These are phyloP conservation scores for Castanea crenata DNA, from an alignment of 306 rosid species.

Conservation along the genomic window DNA sequence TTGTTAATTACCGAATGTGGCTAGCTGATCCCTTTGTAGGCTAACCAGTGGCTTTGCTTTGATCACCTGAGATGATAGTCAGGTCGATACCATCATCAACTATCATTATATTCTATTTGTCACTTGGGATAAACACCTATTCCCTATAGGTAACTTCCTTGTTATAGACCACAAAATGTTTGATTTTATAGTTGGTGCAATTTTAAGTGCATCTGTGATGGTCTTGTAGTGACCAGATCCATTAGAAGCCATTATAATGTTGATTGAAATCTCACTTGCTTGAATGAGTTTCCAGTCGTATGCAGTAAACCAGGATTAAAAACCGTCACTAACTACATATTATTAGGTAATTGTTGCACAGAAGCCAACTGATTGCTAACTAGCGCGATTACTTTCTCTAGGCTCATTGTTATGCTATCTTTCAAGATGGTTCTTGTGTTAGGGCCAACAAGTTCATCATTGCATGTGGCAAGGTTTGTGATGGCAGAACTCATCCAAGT, in stretches of 20 bases:
- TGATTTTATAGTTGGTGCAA: neutral
- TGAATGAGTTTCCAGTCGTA: too few relatives aligned
- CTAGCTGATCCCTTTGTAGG: neutral
- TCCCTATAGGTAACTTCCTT: neutral
- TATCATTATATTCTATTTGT: neutral
- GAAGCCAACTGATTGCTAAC: too few relatives aligned
- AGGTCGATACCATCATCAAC: neutral
- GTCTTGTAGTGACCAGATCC: neutral
- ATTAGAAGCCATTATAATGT: neutral
- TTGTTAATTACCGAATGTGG: neutral
- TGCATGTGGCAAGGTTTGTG: too few relatives aligned
- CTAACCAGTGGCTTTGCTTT: neutral
- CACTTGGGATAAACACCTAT: too few relatives aligned
- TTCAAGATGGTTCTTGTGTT: too few relatives aligned
- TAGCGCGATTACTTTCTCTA: too few relatives aligned
- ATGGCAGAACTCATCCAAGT: too few relatives aligned
- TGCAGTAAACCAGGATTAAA: too few relatives aligned
- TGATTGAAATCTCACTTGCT: neutral
- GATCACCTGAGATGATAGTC: neutral
- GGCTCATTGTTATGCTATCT: too few relatives aligned
- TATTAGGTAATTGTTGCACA: too few relatives aligned
- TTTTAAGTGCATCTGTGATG: neutral
- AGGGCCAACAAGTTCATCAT: too few relatives aligned
- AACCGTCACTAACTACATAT: too few relatives aligned
- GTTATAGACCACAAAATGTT: neutral